Conservation (phyloP, 495 filamentous ascomycete genomes). For the Rusavskia elegans region DNA sequence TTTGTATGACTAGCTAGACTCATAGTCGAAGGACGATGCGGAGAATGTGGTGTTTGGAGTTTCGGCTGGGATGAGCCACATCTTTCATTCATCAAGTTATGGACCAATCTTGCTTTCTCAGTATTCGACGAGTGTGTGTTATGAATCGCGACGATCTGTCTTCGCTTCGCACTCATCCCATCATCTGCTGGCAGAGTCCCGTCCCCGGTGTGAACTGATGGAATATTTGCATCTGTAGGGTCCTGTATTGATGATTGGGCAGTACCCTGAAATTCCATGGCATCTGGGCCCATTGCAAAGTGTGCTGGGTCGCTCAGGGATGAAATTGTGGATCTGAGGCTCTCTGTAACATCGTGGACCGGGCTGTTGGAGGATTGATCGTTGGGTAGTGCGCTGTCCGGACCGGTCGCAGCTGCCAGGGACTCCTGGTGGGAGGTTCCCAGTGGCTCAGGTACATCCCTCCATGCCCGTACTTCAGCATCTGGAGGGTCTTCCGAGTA, state of each 20-base stretch:
- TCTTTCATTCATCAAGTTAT: constrained; percentile 64
- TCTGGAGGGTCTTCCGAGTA: too few species aligned
- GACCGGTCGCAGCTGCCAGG: neutral
- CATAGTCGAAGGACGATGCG: constrained; percentile 20
- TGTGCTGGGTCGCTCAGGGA: constrained; percentile 5
- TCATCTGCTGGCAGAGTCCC: constrained; percentile 70
- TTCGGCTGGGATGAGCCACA: constrained; percentile 38
- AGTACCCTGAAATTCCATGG: constrained; percentile 10
- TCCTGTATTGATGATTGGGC: too few species aligned
- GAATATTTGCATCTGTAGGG: too few species aligned
- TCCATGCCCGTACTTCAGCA: too few species aligned
- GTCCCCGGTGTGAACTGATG: constrained; percentile 4
- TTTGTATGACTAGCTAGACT: constrained; percentile 22
- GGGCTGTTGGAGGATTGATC: constrained; percentile 15
- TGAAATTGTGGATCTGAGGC: constrained; percentile 18
- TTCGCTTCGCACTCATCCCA: constrained; percentile 65
- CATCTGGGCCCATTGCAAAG: constrained; percentile 11
- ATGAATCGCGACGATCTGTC: constrained; percentile 64
- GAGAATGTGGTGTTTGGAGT: constrained; percentile 16
- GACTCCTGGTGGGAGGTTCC: neutral
- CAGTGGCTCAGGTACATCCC: too few species aligned
- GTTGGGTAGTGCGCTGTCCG: constrained; percentile 1
- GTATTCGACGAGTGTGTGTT: constrained; percentile 41
- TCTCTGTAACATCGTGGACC: constrained; percentile 15
- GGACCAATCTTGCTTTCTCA: constrained; percentile 73